Conservation (phyloP, 176 grass and related monocot species). For the Rhynchospora pubera region DNA sequence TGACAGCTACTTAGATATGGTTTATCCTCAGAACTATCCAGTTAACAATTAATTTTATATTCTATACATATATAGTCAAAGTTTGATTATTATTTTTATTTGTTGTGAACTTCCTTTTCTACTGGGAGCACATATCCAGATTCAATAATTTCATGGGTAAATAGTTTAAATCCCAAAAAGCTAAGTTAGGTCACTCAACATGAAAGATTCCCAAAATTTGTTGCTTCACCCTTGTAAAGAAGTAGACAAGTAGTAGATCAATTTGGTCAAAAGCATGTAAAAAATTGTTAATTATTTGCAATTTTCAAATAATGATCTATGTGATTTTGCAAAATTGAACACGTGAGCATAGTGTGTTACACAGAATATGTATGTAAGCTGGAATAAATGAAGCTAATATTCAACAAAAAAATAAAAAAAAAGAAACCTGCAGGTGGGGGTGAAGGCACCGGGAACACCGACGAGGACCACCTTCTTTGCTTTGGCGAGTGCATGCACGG, state of each 20-base stretch:
- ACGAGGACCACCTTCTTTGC: slow-evolving; percentile 93
- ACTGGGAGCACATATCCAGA: background rate
- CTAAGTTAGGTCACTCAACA: background rate
- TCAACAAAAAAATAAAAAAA: background rate
- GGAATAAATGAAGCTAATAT: too few relatives aligned
- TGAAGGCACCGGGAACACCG: slow-evolving; percentile 95
- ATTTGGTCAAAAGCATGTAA: background rate
- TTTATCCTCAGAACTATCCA: too few relatives aligned
- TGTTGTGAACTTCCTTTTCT: background rate
- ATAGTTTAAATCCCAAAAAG: background rate
- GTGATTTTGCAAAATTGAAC: too few relatives aligned
- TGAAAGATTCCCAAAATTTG: background rate
- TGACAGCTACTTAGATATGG: background rate
- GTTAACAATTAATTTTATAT: background rate
- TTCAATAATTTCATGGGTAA: background rate
- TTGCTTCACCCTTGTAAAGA: background rate
- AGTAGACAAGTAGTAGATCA: background rate
- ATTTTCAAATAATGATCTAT: background rate
- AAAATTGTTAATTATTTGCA: background rate
- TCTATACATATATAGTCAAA: background rate
- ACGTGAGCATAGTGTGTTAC: too few relatives aligned
- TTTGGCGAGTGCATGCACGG: slow-evolving; percentile 58
- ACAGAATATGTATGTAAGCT: too few relatives aligned
- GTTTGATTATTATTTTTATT: background rate
- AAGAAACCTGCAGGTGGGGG: slow-evolving; percentile 81